phyloP scores from a whole-genome alignment of 352 stramenopile genomes.

The Phytophthora multivora region DNA sequence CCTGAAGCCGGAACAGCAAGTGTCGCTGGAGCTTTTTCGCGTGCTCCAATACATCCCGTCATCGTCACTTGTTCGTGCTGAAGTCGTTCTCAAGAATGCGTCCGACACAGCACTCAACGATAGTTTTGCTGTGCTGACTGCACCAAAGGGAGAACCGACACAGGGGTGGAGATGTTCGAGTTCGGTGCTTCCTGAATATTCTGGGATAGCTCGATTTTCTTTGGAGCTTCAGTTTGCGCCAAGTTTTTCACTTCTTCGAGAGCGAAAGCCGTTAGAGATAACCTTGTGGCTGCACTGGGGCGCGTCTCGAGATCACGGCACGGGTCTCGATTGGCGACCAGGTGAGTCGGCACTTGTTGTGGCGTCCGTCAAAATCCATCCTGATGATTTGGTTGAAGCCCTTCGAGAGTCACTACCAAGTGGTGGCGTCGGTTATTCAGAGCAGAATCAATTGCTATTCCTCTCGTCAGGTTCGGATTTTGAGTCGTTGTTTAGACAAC shows the following conservation, averaged over 20 bases:
- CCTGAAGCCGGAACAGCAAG: constrained; percentile 15
- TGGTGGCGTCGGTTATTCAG: background rate
- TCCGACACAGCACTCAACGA: constrained; percentile 23
- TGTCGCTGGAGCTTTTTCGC: constrained; percentile 37
- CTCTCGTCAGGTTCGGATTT: constrained; percentile 53
- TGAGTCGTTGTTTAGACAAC: constrained; percentile 17
- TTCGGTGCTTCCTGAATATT: constrained; percentile 31
- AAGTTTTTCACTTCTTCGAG: constrained; percentile 31
- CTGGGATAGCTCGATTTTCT: constrained; percentile 19
- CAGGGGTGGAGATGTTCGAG: constrained; percentile 26
- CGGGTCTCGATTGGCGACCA: background rate
- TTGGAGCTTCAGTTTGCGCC: constrained; percentile 34
- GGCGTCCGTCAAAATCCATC: constrained; percentile 27
- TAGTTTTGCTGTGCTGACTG: constrained; percentile 34
- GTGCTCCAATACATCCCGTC: constrained; percentile 46
- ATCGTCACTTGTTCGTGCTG: constrained; percentile 34
- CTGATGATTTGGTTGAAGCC: constrained; percentile 14
- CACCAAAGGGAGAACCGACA: constrained; percentile 1
- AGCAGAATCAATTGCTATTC: constrained; percentile 41
- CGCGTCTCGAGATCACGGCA: constrained; percentile 2
- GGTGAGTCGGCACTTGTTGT: constrained; percentile 20
- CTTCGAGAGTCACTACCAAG: background rate
- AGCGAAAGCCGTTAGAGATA: constrained; percentile 18
- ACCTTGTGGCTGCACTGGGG: constrained; percentile 40
- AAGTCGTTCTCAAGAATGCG: constrained; percentile 38